These are phyloP conservation scores for Aspergillus incahuasiensis DNA, from an alignment of 495 filamentous ascomycete species.

Conservation along the genomic window DNA sequence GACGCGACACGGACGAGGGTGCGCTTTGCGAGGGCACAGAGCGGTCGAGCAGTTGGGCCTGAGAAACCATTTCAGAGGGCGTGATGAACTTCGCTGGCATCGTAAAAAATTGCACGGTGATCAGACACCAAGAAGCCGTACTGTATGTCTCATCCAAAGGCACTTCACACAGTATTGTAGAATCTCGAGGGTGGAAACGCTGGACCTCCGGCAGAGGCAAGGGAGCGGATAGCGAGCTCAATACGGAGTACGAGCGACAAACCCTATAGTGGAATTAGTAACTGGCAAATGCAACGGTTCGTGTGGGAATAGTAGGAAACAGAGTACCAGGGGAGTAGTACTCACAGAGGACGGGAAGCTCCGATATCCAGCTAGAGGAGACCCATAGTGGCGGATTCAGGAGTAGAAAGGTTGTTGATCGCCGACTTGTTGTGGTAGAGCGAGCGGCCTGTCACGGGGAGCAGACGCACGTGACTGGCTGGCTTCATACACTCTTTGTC, in stretches of 20 bases:
- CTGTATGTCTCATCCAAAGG: constrained; percentile 18
- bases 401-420: background rate
- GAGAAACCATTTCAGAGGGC: constrained; percentile 59
- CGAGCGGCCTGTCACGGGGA: constrained; percentile 3
- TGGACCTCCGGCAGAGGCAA: background rate
- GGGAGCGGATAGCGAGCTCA: constrained; percentile 3
- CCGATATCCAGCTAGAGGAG: constrained; percentile 2
- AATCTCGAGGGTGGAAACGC: too few relatives aligned
- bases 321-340: background rate
- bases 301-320: background rate
- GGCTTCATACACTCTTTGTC: too few relatives aligned
- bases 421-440: constrained; percentile 6
- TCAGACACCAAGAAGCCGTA: constrained; percentile 14
- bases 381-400: constrained; percentile 10
- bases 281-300: background rate
- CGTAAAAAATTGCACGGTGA: constrained; percentile 16
- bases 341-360: constrained; percentile 2
- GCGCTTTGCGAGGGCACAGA: constrained; percentile 45
- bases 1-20: constrained; percentile 59
- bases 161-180: constrained; percentile 8
- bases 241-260: constrained; percentile 4
- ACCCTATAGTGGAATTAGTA: background rate
- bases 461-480: constrained; percentile 3
- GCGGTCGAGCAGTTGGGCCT: constrained; percentile 59
- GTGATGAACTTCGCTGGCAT: constrained; percentile 19